Evolutionary conservation across 2,329 filamentous ascomycete species (phyloP).

Genomic region (Trichoderma sp.): DNA sequence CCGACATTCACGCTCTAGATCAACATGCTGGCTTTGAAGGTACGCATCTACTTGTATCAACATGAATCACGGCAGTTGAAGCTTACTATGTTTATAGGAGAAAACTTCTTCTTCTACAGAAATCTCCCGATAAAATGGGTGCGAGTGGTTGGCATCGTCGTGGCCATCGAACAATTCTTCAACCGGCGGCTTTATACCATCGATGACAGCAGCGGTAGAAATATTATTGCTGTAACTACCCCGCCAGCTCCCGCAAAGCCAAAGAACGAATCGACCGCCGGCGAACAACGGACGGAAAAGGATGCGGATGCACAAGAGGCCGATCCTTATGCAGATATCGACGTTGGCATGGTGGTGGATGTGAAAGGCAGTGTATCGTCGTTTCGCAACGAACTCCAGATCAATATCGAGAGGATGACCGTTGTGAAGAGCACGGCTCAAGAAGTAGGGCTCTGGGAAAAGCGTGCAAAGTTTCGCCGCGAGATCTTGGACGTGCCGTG

Average conservation of each 20-base stretch:
- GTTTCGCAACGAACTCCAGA: slow-evolving; percentile 49
- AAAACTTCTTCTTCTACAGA: slow-evolving; percentile 61
- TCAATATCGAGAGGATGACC: slow-evolving; percentile 51
- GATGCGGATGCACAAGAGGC: not conserved
- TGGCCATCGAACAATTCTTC: slow-evolving; percentile 55
- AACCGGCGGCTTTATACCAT: slow-evolving; percentile 52
- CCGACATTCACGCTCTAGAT: slow-evolving; percentile 49
- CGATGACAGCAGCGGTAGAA: slow-evolving; percentile 63
- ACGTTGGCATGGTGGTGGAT: slow-evolving; percentile 55
- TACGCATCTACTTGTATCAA: slow-evolving; percentile 27
- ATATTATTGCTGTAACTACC: slow-evolving; percentile 44
- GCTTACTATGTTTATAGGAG: slow-evolving; percentile 33
- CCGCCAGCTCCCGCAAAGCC: not conserved
- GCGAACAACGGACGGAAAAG: not conserved
- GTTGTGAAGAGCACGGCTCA: slow-evolving; percentile 50
- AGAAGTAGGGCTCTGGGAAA: slow-evolving; percentile 60
- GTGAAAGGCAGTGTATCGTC: slow-evolving; percentile 51
- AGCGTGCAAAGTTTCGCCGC: slow-evolving; percentile 47
- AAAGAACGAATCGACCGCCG: not conserved
- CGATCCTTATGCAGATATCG: slow-evolving; percentile 34
- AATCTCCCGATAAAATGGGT: slow-evolving; percentile 79
- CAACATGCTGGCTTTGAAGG: slow-evolving; percentile 53
- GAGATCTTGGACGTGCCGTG: slow-evolving; percentile 53
- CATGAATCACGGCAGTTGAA: not conserved
- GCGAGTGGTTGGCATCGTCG: slow-evolving; percentile 66